phyloP scores from a whole-genome alignment of 306 rosid species.

The Cicer bijugum region DNA sequence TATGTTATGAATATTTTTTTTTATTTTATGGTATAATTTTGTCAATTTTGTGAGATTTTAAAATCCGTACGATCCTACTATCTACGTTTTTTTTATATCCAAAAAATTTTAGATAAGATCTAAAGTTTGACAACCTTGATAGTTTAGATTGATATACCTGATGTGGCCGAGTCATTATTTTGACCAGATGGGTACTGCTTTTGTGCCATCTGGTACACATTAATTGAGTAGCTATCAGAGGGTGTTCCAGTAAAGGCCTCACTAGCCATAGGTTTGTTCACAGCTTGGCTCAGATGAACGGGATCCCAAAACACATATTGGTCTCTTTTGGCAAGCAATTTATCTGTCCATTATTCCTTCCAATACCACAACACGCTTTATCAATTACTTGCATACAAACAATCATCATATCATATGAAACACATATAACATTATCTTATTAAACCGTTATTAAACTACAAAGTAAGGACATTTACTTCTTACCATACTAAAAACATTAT shows the following conservation, averaged over 20 bases:
- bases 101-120: no score
- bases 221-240: constrained; percentile 45
- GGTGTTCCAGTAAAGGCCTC: constrained; percentile 40
- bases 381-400: constrained; percentile 26
- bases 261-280: constrained; percentile 28
- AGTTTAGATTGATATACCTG: not conserved
- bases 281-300: constrained; percentile 47
- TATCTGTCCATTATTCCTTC: constrained; percentile 44
- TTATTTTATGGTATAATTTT: no score
- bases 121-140: no score
- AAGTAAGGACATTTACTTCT: constrained; percentile 19
- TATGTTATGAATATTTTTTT: no score
- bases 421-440: not conserved
- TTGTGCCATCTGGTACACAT: constrained; percentile 47
- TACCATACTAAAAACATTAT: constrained; percentile 41
- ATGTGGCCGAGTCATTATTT: not conserved
- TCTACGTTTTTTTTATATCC: no score
- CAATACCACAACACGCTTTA: constrained; percentile 52
- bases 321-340: constrained; percentile 51
- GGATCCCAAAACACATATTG: constrained; percentile 58
- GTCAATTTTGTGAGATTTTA: no score
- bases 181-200: not conserved
- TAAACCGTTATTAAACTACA: not conserved
- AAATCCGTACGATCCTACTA: no score
- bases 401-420: not conserved